Percentiles rank a stretch among this genome's conserved stretches.
phyloP scores from a whole-genome alignment of 768 basidiomycete genomes.

The Cytidiella melzeri region DNA sequence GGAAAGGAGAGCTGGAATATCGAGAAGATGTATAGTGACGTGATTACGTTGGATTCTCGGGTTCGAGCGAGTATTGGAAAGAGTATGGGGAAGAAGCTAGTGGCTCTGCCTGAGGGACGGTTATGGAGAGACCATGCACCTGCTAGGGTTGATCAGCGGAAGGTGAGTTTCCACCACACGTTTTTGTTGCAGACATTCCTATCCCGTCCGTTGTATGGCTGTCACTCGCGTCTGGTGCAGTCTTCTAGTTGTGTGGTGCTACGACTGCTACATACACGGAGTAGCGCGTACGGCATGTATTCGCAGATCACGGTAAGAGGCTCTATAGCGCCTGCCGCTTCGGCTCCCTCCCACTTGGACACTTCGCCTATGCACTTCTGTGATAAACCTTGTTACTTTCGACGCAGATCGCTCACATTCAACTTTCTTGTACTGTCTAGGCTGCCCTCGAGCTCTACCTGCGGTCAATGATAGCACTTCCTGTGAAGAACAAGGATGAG shows the following conservation, averaged over 20 bases:
- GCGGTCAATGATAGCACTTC: constrained; percentile 73
- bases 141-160: constrained; percentile 92
- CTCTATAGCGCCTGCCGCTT: no score
- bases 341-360: no score
- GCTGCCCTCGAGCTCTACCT: constrained; percentile 80
- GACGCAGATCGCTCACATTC: constrained; percentile 10
- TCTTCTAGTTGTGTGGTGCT: background rate
- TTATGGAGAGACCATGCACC: constrained; percentile 97
- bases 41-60: constrained; percentile 79
- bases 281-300: no score
- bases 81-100: constrained; percentile 72
- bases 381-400: no score
- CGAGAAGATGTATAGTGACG: constrained; percentile 92
- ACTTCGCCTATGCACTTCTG: no score
- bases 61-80: constrained; percentile 55
- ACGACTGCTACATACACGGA: background rate
- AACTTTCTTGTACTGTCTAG: constrained; percentile 31
- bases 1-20: constrained; percentile 76
- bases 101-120: constrained; percentile 80
- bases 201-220: background rate
- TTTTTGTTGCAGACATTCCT: no score
- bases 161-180: constrained; percentile 55
- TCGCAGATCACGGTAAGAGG: no score
- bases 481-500: constrained; percentile 83
- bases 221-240: background rate